Evolutionary conservation across 75 land plant species (phyloP).

Genomic region (Cupressus sempervirens): DNA sequence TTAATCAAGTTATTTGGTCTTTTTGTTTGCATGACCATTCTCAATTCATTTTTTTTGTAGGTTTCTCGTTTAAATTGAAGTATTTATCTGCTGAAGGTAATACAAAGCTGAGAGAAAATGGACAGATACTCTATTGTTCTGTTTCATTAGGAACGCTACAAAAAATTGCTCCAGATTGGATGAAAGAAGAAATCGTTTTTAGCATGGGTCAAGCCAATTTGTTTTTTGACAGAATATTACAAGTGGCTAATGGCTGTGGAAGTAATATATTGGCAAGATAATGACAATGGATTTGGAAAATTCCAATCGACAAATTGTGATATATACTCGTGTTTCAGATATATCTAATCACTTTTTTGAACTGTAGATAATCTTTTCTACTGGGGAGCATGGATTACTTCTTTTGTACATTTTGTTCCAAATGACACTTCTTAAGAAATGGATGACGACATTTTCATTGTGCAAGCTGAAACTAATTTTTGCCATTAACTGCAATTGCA

Average conservation of each 20-base stretch:
- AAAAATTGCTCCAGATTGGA: slow-evolving; percentile 55
- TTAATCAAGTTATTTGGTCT: not conserved
- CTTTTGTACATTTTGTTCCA: not conserved
- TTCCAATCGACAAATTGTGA: not conserved
- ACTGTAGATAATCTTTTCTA: not conserved
- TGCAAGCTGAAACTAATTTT: no score
- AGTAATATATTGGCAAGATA: not conserved
- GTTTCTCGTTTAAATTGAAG: slow-evolving; percentile 54
- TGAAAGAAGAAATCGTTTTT: slow-evolving; percentile 55
- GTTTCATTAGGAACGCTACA: slow-evolving; percentile 55
- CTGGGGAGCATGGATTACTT: not conserved
- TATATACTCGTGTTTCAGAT: not conserved
- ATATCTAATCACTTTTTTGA: not conserved
- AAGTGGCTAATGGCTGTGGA: slow-evolving; percentile 14
- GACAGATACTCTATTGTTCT: slow-evolving; percentile 34
- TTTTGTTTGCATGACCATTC: not conserved
- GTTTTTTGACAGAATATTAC: slow-evolving; percentile 46
- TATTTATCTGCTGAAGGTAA: slow-evolving; percentile 19
- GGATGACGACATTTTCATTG: not conserved
- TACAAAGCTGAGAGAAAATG: not conserved
- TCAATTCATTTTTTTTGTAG: slow-evolving; percentile 19
- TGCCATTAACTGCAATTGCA: no score
- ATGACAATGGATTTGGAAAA: not conserved
- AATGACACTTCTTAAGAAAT: not conserved
- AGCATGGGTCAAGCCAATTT: slow-evolving; percentile 30